Conservation (phyloP, 2,329 filamentous ascomycete species). For the Blastomyces emzantsi region DNA sequence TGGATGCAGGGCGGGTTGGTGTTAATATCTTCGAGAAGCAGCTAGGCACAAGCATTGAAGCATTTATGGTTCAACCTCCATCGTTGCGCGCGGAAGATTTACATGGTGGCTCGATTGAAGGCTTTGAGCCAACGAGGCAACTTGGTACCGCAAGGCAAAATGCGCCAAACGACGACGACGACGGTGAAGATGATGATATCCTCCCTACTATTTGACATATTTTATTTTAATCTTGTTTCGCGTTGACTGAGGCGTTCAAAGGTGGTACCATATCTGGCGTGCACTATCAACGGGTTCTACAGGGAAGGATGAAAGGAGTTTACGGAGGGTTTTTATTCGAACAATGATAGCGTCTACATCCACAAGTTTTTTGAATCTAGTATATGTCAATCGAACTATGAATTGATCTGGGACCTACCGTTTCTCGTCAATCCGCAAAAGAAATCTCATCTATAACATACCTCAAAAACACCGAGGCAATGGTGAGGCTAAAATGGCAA, state of each 20-base stretch:
- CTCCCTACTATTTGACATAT: conserved; percentile 29
- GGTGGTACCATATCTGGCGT: neutral
- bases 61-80: conserved; percentile 23
- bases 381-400: neutral
- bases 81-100: conserved; percentile 27
- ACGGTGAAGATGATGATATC: conserved; percentile 46
- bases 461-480: neutral
- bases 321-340: neutral
- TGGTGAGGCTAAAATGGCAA: neutral
- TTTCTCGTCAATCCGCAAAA: neutral
- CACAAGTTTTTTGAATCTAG: neutral
- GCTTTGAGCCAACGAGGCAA: conserved; percentile 29
- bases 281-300: neutral
- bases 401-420: neutral
- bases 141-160: conserved; percentile 25
- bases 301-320: neutral
- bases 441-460: neutral
- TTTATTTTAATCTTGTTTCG: conserved; percentile 12
- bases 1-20: conserved; percentile 25
- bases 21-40: conserved; percentile 30
- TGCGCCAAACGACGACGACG: conserved; percentile 39
- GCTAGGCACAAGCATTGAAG: conserved; percentile 4
- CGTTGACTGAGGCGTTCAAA: neutral
- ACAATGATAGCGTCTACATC: neutral
- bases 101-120: conserved; percentile 35